Base-by-base conservation (phyloP, 345 rosid species). In the Eucalyptus melliodora region DNA sequence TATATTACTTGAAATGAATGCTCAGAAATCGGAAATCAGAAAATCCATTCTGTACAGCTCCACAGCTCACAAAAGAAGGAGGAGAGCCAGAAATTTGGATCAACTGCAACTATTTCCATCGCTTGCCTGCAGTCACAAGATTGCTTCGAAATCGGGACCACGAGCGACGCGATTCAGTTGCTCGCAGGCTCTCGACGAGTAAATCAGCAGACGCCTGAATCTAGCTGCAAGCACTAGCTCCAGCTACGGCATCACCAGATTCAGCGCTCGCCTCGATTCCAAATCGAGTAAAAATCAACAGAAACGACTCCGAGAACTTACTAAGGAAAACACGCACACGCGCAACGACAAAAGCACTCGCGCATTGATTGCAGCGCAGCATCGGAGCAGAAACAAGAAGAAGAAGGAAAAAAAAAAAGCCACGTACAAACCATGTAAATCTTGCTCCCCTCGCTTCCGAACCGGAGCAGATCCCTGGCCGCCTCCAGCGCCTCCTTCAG, bases 391-490 rank as follows among this genome's bases (percentile, higher is more conserved):
- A 50, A 55, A 53, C 59, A 27, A 4, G 30, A 56, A 56, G 13
- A 56, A 9, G 13, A 5, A 56, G 31, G 1, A 2, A 2, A 14
- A 45, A 14, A 56, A 56, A 26, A 10, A 87, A 55, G 53, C 56
- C 87, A 34, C 60, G 65, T 37, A 93, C 99, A 90, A 89, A 97
- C 99, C 98, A 97, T 86, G 92, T 96, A 97, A 93, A 98, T 96
- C 95, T 96, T 96, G 95, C 99, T 98, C 89, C 97, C 98, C 89
- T 95, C 94, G 91, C 97, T 89, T 65, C 98, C 98, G 86, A 96
- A 95, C 89, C 92, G 92, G 90, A 97, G 98, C 91, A 95, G 90
- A 86, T 95, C 97, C 90, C 92, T 94, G 7, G 97, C 96, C 2
- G 94, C 94, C 87, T 49, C 80, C 88, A 97, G 91, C 49, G 98